Conservation (phyloP, 169 alveolate species). For the Hepatocystis sp. region DNA sequence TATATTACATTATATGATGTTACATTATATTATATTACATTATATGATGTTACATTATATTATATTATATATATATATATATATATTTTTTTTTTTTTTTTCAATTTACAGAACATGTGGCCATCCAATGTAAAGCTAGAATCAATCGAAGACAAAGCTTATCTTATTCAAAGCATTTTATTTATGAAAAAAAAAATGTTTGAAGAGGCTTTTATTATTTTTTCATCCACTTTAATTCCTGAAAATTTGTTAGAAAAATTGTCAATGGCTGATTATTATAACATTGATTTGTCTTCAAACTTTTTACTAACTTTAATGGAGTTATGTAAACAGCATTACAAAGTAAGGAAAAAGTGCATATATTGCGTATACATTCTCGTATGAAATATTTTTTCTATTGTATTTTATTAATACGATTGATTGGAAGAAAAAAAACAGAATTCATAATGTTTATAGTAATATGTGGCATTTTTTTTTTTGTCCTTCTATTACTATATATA, state of each 20-base stretch:
- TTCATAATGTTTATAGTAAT: too few relatives aligned
- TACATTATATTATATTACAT: too few relatives aligned
- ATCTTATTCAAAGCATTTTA: slow-evolving; percentile 36
- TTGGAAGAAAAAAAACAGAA: too few relatives aligned
- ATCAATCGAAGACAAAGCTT: slow-evolving; percentile 56
- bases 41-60: too few relatives aligned
- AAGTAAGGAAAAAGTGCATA: slow-evolving; percentile 7
- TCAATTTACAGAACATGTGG: slow-evolving; percentile 67
- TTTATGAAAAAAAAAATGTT: slow-evolving; percentile 75
- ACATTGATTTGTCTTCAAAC: slow-evolving; percentile 58
- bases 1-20: too few relatives aligned
- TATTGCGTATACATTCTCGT: not conserved
- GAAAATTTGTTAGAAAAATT: slow-evolving; percentile 66
- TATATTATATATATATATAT: not conserved
- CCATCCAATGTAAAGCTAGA: slow-evolving; percentile 72
- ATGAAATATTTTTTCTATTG: not conserved
- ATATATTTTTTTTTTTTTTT: not conserved
- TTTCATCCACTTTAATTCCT: slow-evolving; percentile 41
- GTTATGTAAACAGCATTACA: slow-evolving; percentile 47
- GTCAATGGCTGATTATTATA: slow-evolving; percentile 63
- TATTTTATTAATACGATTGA: too few relatives aligned
- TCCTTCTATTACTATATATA: too few relatives aligned
- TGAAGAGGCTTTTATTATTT: slow-evolving; percentile 73
- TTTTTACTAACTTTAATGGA: slow-evolving; percentile 64
- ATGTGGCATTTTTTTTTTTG: too few relatives aligned